Evolutionary conservation across 257 asterid species (phyloP).

Genomic region (Fraxinus excelsior): DNA sequence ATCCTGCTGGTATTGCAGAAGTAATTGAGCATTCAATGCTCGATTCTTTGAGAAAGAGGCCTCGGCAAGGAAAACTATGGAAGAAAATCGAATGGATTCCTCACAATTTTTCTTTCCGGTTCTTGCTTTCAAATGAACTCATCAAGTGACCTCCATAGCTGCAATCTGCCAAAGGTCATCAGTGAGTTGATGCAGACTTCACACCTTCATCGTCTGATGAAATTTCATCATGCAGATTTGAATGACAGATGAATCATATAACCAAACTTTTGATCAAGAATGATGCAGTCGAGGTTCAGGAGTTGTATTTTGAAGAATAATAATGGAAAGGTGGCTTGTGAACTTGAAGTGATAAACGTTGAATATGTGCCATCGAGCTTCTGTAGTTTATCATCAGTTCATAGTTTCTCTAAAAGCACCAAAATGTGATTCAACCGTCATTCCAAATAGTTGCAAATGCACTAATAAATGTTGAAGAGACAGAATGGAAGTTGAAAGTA

Average conservation of each 20-base stretch:
- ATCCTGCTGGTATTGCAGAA: slow-evolving; percentile 49
- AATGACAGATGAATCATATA: slow-evolving; percentile 48
- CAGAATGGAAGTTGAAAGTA: not conserved
- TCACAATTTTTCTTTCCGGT: slow-evolving; percentile 69
- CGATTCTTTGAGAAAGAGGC: slow-evolving; percentile 30
- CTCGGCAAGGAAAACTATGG: slow-evolving; percentile 45
- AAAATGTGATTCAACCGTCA: slow-evolving; percentile 43
- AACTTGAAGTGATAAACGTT: not conserved
- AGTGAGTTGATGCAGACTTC: not conserved
- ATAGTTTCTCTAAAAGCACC: not conserved
- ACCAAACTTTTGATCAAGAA: not conserved
- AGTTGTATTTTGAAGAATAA: not conserved
- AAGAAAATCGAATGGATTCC: slow-evolving; percentile 71
- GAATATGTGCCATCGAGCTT: not conserved
- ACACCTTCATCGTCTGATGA: not conserved
- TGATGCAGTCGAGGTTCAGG: not conserved
- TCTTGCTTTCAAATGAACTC: slow-evolving; percentile 59
- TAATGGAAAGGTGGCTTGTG: not conserved
- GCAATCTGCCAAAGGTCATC: not conserved
- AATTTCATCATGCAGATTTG: slow-evolving; percentile 21
- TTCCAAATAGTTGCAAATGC: slow-evolving; percentile 26
- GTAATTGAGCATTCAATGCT: slow-evolving; percentile 60
- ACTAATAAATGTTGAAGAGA: slow-evolving; percentile 3
- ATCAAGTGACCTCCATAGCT: slow-evolving; percentile 22
- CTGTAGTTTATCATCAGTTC: not conserved